A percentile compares a stretch with the other conserved stretches of the same genome.
phyloP scores from a whole-genome alignment of 148 eudicot species.

The Tetragonia tetragonoides region DNA sequence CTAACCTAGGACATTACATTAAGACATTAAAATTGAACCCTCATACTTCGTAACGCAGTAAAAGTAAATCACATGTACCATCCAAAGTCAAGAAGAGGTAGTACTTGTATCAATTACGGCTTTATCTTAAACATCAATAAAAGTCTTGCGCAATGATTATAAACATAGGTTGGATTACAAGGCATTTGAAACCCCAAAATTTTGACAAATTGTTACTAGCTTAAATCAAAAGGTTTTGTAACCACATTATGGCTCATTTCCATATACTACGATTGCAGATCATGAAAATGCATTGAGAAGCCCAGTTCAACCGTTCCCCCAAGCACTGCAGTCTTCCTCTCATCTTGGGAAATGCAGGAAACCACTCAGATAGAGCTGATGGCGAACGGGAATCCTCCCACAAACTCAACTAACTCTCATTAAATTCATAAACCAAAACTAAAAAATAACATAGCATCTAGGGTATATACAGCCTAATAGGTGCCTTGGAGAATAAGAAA shows the following conservation, averaged over 20 bases:
- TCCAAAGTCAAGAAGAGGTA: neutral
- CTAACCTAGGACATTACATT: constrained; percentile 62
- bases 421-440: too few species aligned
- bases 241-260: neutral
- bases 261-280: neutral
- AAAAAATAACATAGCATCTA: too few species aligned
- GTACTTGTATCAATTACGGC: neutral
- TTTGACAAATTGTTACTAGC: neutral
- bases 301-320: neutral
- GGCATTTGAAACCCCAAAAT: neutral
- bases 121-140: neutral
- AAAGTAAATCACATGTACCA: neutral
- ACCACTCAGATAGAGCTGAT: neutral
- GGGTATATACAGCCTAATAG: too few species aligned
- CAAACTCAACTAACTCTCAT: too few species aligned
- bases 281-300: neutral
- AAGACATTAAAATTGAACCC: neutral
- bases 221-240: too few species aligned
- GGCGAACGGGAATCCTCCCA: too few species aligned
- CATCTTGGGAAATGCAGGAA: too few species aligned
- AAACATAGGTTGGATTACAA: too few species aligned
- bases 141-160: too few species aligned
- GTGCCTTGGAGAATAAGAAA: too few species aligned
- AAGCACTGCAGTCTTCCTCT: neutral
- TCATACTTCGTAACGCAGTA: neutral